phyloP scores from a whole-genome alignment of 768 basidiomycete genomes.

The Tephrocybe sp. region DNA sequence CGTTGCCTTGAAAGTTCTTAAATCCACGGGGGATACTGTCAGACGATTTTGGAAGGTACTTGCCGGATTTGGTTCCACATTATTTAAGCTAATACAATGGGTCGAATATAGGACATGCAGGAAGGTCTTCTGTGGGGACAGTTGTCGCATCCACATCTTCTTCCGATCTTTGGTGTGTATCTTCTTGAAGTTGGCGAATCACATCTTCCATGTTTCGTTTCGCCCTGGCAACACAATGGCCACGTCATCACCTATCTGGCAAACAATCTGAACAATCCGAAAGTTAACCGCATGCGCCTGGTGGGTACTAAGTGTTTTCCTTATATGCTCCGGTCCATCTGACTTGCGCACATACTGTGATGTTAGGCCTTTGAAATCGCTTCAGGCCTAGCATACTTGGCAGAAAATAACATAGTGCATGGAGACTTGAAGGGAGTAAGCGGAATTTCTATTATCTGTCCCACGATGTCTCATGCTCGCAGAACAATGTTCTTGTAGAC shows the following conservation, averaged over 20 bases:
- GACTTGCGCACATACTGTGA: background rate
- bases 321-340: too few species aligned
- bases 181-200: background rate
- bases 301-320: background rate
- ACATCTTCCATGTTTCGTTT: too few species aligned
- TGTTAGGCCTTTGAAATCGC: background rate
- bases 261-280: too few species aligned
- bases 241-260: background rate
- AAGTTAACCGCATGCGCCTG: background rate
- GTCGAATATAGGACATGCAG: too few species aligned
- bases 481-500: conserved; percentile 3
- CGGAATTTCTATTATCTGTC: too few species aligned
- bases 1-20: too few species aligned
- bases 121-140: background rate
- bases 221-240: background rate
- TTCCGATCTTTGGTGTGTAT: background rate
- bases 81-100: too few species aligned
- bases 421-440: background rate
- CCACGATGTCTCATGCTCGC: background rate
- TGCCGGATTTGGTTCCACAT: too few species aligned
- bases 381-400: background rate
- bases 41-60: too few species aligned
- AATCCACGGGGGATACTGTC: too few species aligned
- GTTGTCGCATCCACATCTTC: background rate
- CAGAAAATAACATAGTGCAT: background rate